A percentile compares a stretch with the other conserved stretches of the same genome.
These are phyloP conservation scores for Fusarium ambrosium DNA, from an alignment of 2,329 filamentous ascomycete genomes.

Conservation along the genomic window DNA sequence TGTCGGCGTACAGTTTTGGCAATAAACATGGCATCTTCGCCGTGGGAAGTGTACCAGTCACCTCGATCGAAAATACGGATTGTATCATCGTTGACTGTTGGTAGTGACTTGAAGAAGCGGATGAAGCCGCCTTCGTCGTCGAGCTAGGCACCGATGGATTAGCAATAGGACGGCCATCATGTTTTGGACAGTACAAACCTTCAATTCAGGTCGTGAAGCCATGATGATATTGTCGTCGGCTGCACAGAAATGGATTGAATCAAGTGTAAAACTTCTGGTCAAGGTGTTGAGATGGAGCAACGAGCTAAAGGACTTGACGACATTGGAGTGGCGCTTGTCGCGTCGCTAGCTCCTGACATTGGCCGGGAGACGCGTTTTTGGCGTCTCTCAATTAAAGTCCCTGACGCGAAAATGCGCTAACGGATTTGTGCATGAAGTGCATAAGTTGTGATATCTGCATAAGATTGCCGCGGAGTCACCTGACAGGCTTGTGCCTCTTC, in stretches of 20 bases:
- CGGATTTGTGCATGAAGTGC: not conserved
- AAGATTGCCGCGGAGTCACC: not conserved
- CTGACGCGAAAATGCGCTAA: slow-evolving; percentile 39
- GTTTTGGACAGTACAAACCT: slow-evolving; percentile 60
- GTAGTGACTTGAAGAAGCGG: slow-evolving; percentile 92
- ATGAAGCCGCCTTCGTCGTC: slow-evolving; percentile 99
- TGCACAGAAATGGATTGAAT: slow-evolving; percentile 10
- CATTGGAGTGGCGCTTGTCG: slow-evolving; percentile 37
- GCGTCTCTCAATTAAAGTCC: slow-evolving; percentile 45
- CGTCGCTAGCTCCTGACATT: slow-evolving; percentile 39
- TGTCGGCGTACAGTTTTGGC: slow-evolving; percentile 73
- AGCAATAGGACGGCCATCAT: not conserved
- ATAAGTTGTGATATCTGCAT: not conserved
- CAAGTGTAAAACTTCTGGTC: slow-evolving; percentile 14
- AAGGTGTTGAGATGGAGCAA: slow-evolving; percentile 10
- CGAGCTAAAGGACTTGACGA: slow-evolving; percentile 22
- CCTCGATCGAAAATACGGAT: slow-evolving; percentile 93
- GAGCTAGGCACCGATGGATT: slow-evolving; percentile 67
- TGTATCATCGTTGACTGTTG: slow-evolving; percentile 77
- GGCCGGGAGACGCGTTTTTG: slow-evolving; percentile 47
- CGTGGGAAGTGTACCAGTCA: slow-evolving; percentile 96
- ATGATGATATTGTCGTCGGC: slow-evolving; percentile 58
- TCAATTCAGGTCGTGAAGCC: slow-evolving; percentile 80
- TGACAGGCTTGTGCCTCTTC: not conserved
- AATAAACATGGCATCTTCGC: slow-evolving; percentile 86